These are phyloP conservation scores for Russula earlei DNA, from an alignment of 768 basidiomycete genomes.

Conservation along the genomic window DNA sequence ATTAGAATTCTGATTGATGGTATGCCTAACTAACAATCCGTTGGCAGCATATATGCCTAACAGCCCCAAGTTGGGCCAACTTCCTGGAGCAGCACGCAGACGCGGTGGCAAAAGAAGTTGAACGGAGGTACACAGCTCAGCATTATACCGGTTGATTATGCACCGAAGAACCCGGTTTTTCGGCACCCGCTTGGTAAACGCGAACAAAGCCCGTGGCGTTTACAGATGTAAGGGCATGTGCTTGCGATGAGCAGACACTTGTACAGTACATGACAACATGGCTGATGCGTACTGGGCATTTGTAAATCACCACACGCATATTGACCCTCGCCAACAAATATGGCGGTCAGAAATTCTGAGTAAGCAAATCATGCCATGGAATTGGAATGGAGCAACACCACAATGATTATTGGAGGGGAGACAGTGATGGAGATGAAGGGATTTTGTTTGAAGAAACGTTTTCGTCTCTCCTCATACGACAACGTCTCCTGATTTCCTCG, in stretches of 20 bases:
- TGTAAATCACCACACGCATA: not conserved
- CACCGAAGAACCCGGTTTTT: not conserved
- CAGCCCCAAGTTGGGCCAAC: slow-evolving; percentile 30
- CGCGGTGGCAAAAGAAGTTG: slow-evolving; percentile 8
- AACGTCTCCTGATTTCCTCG: slow-evolving; percentile 36
- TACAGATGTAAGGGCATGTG: not conserved
- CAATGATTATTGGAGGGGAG: slow-evolving; percentile 20
- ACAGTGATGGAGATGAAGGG: slow-evolving; percentile 36
- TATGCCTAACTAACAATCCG: not conserved
- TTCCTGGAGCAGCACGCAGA: slow-evolving; percentile 9
- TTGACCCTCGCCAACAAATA: not conserved
- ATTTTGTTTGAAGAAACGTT: slow-evolving; percentile 77
- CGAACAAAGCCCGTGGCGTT: not conserved
- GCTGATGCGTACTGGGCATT: not conserved
- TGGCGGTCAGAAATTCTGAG: too few relatives aligned
- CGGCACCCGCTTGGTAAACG: not conserved
- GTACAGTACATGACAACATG: not conserved
- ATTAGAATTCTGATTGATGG: not conserved
- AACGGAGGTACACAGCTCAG: slow-evolving; percentile 5
- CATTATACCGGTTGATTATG: not conserved
- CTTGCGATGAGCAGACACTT: not conserved
- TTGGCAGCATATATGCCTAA: slow-evolving; percentile 25
- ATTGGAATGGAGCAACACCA: not conserved
- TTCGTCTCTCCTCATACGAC: slow-evolving; percentile 57
- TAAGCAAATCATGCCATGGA: not conserved